Evolutionary conservation across 108 stramenopile genomes (phyloP).

Genomic region (Discostella pseudostelligera): DNA sequence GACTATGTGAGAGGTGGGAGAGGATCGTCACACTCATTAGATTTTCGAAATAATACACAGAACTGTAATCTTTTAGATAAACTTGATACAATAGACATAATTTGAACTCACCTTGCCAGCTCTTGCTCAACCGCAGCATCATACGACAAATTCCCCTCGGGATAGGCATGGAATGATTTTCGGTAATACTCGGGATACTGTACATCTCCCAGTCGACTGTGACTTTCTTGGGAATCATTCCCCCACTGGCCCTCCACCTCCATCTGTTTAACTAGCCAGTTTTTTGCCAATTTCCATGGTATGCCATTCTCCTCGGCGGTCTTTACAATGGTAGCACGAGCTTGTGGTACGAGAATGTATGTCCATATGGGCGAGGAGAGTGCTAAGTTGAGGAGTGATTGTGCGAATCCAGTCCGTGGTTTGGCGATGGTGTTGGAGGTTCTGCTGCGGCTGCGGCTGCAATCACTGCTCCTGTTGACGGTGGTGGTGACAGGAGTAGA

Average conservation of each 20-base stretch:
- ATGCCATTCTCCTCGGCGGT: slow-evolving; percentile 80
- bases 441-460: no score
- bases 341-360: slow-evolving; percentile 73
- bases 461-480: no score
- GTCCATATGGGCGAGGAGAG: slow-evolving; percentile 72
- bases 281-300: slow-evolving; percentile 54
- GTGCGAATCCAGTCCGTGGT: slow-evolving; percentile 63
- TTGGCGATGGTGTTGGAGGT: slow-evolving; percentile 12
- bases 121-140: slow-evolving; percentile 81
- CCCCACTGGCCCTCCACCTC: slow-evolving; percentile 48
- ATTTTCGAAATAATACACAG: not conserved
- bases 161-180: slow-evolving; percentile 73
- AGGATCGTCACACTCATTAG: not conserved
- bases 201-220: no score
- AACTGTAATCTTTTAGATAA: no score
- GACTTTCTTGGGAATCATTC: no score
- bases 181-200: slow-evolving; percentile 54
- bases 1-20: slow-evolving; percentile 16
- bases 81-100: no score
- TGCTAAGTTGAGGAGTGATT: slow-evolving; percentile 56
- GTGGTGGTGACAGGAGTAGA: no score
- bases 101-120: slow-evolving; percentile 52
- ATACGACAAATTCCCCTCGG: slow-evolving; percentile 71
- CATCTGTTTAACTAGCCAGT: slow-evolving; percentile 51
- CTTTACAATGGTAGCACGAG: slow-evolving; percentile 65